These are phyloP conservation scores for Hirschfeldia incana DNA, from an alignment of 345 rosid species.

Conservation along the genomic window DNA sequence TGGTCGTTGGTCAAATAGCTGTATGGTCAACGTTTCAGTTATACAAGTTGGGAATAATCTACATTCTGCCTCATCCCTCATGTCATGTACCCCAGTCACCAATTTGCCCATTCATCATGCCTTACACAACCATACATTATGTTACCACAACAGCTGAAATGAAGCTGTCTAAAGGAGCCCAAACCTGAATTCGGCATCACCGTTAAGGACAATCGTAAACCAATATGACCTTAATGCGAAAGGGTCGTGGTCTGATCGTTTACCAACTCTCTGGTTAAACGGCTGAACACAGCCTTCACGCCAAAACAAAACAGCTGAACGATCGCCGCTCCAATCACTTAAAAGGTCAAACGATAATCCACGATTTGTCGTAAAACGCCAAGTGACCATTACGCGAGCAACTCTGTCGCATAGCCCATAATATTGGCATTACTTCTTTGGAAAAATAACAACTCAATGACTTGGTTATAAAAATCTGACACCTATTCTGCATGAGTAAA, in stretches of 20 bases:
- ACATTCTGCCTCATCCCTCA: neutral
- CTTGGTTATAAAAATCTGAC: neutral
- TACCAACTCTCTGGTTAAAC: too few relatives aligned
- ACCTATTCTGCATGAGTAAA: neutral
- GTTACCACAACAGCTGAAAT: neutral
- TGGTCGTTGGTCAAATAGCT: neutral
- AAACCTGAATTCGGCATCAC: too few relatives aligned
- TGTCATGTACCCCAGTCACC: neutral
- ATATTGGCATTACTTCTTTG: neutral
- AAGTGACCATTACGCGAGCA: too few relatives aligned
- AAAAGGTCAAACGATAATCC: too few relatives aligned
- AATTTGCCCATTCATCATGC: neutral
- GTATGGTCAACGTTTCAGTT: neutral
- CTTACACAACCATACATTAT: neutral
- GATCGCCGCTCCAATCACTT: too few relatives aligned
- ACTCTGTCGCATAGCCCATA: too few relatives aligned
- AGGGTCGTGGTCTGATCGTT: too few relatives aligned
- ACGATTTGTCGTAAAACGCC: too few relatives aligned
- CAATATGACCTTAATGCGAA: too few relatives aligned
- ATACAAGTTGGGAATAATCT: neutral
- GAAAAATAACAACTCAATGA: neutral
- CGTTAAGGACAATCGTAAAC: too few relatives aligned
- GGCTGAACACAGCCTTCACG: too few relatives aligned
- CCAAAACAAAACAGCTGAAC: too few relatives aligned
- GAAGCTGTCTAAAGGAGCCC: neutral